Evolutionary conservation across 2,329 filamentous ascomycete species (phyloP).

Genomic region (Harringtonia lauricola): DNA sequence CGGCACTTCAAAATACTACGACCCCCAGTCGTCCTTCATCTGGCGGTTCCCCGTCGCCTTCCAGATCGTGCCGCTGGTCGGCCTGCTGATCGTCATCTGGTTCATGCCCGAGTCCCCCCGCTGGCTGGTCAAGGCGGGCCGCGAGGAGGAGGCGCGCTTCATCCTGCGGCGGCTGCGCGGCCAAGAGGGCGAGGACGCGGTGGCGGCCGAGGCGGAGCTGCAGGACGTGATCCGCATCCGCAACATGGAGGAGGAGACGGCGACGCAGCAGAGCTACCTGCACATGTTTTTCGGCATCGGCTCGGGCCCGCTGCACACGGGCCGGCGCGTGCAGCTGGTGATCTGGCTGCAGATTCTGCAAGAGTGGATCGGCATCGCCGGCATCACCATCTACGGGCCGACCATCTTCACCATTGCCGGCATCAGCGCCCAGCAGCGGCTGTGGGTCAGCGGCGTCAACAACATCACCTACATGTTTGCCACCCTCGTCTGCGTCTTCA

Average conservation of each 20-base stretch:
- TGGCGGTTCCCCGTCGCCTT: constrained; percentile 23
- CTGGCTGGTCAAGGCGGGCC: constrained; percentile 38
- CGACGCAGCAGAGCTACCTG: constrained; percentile 45
- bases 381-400: constrained; percentile 50
- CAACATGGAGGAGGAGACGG: constrained; percentile 50
- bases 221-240: constrained; percentile 56
- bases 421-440: constrained; percentile 46
- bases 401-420: constrained; percentile 58
- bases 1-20: neutral
- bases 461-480: constrained; percentile 21
- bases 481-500: constrained; percentile 14
- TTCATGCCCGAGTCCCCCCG: neutral
- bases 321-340: constrained; percentile 56
- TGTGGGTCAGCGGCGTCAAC: constrained; percentile 40
- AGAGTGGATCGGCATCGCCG: constrained; percentile 60
- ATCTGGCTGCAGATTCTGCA: constrained; percentile 64
- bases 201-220: constrained; percentile 42
- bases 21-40: neutral
- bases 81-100: constrained; percentile 7
- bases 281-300: constrained; percentile 58
- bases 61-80: constrained; percentile 12
- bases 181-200: constrained; percentile 35
- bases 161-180: constrained; percentile 56
- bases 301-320: constrained; percentile 54
- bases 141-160: constrained; percentile 55